These are phyloP conservation scores for Primulina tabacum DNA, from an alignment of 257 asterid genomes.

Conservation along the genomic window DNA sequence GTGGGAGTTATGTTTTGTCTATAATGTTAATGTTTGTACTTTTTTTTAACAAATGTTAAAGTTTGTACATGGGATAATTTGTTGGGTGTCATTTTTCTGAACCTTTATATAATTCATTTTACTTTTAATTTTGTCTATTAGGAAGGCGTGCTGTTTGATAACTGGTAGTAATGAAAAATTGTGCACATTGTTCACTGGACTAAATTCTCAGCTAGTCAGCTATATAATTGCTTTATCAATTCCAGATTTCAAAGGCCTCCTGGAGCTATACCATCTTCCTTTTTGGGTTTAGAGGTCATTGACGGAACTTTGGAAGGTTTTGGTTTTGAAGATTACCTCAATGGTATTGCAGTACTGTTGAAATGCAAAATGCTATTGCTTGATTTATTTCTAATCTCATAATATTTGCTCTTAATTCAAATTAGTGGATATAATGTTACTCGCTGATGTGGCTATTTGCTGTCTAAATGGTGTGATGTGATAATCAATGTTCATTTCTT, in stretches of 20 bases:
- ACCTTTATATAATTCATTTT: background rate
- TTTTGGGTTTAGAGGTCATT: constrained; percentile 59
- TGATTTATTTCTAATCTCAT: background rate
- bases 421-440: background rate
- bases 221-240: constrained; percentile 16
- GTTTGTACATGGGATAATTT: background rate
- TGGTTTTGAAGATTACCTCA: constrained; percentile 68
- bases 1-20: constrained; percentile 18
- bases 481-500: constrained; percentile 5
- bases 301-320: constrained; percentile 61
- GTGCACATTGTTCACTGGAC: background rate
- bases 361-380: background rate
- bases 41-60: background rate
- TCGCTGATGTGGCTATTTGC: background rate
- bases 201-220: constrained; percentile 7
- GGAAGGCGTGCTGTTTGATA: background rate
- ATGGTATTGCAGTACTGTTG: constrained; percentile 36
- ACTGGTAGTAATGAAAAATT: background rate
- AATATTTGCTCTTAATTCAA: background rate
- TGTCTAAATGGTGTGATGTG: background rate
- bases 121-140: background rate
- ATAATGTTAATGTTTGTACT: background rate
- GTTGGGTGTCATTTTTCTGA: background rate
- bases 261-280: constrained; percentile 83
- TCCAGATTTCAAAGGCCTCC: constrained; percentile 86